These are phyloP conservation scores for Plectosphaerella cucumerina DNA, from an alignment of 2,329 filamentous ascomycete genomes.

Conservation along the genomic window DNA sequence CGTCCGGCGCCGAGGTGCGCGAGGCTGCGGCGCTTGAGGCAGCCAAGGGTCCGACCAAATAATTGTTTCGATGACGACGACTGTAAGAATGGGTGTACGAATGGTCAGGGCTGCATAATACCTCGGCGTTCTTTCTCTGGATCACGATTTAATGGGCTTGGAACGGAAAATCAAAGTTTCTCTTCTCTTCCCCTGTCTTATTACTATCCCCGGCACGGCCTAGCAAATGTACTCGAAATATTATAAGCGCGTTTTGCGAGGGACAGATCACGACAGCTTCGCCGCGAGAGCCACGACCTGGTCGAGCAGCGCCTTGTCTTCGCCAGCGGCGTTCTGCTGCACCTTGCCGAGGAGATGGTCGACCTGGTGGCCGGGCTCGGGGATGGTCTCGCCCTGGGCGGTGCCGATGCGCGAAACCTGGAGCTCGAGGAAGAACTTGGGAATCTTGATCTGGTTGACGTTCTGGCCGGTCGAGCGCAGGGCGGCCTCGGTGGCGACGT, in stretches of 20 bases:
- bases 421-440: conserved; percentile 59
- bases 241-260: not conserved
- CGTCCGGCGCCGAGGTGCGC: conserved; percentile 66
- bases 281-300: conserved; percentile 39
- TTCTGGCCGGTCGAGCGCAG: conserved; percentile 48
- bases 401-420: conserved; percentile 56
- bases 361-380: conserved; percentile 47
- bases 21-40: conserved; percentile 26
- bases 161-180: not conserved
- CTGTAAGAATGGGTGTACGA: not conserved
- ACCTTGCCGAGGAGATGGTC: conserved; percentile 56
- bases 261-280: conserved; percentile 2
- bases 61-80: not conserved
- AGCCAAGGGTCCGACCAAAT: not conserved
- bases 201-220: not conserved
- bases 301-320: conserved; percentile 43
- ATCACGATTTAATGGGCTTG: not conserved
- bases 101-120: not conserved
- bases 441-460: conserved; percentile 51
- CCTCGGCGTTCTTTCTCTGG: not conserved
- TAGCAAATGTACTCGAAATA: not conserved
- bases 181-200: conserved; percentile 5
- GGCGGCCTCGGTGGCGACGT: conserved; percentile 56
- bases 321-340: conserved; percentile 46
- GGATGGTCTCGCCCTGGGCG: conserved; percentile 51